A percentile compares a stretch with the other conserved stretches of the same genome.
phyloP scores from a whole-genome alignment of 1,284 basidiomycete species.

The Pisolithus thermaeus region DNA sequence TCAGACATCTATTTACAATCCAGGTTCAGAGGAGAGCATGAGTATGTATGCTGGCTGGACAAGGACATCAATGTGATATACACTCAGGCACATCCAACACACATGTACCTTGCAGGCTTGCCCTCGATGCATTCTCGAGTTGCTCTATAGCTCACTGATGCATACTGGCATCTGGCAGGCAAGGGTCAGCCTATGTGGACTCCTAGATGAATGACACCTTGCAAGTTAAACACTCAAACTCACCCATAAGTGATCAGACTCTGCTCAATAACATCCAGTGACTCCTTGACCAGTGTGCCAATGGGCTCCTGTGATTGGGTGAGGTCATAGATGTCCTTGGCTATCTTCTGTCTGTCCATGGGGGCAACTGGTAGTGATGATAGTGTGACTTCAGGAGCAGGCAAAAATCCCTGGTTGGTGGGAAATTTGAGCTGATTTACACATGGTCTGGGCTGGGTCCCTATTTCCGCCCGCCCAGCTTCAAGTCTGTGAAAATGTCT shows the following conservation, averaged over 20 bases:
- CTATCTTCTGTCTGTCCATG: constrained; percentile 44
- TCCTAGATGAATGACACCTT: constrained; percentile 4
- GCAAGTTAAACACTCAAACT: constrained; percentile 24
- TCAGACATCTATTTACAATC: constrained; percentile 50
- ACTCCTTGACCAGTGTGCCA: constrained; percentile 63
- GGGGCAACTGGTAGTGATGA: constrained; percentile 1
- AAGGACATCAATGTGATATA: constrained; percentile 21
- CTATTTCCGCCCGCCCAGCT: too few relatives aligned
- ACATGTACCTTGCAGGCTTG: constrained; percentile 65
- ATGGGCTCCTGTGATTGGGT: constrained; percentile 50
- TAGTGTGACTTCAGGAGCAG: neutral
- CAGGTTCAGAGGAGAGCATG: constrained; percentile 80
- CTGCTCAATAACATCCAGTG: constrained; percentile 72
- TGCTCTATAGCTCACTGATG: constrained; percentile 86
- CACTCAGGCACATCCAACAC: constrained; percentile 22
- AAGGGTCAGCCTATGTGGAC: constrained; percentile 13
- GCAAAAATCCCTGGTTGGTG: neutral
- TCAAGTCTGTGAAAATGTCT: constrained; percentile 25
- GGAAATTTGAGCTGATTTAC: neutral
- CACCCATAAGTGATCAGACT: constrained; percentile 76
- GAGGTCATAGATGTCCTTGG: constrained; percentile 53
- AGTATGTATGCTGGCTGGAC: constrained; percentile 80
- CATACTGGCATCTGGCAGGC: constrained; percentile 63
- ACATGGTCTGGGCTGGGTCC: too few relatives aligned
- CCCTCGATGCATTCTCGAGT: constrained; percentile 77